Evolutionary conservation across 352 stramenopile species (phyloP), one percentile per base, ranked within the genome.

Genomic region (Blastocystis sp.): DNA sequence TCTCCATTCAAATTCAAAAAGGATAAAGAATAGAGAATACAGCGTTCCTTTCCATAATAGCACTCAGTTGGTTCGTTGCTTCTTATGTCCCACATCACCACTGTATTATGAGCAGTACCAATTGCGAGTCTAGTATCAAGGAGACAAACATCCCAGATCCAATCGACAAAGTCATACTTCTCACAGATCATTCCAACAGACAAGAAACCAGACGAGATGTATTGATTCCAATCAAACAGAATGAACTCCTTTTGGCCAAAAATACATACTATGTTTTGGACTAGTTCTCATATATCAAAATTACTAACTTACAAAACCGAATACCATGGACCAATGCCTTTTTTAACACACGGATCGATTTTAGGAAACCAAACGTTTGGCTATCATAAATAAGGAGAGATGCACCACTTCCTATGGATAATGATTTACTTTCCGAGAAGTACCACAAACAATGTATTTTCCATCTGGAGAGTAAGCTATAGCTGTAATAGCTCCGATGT

Each of bases 101-200:
- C 65, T n/a, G 59, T 87, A 54, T 87, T 87, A 27, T 87, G 77
- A 12, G 77, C 77, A 21, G 77, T 87, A 35, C 77, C 77, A 19
- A 87, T 63, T n/a, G 51, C 39, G 16, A 87, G 24, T 27, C 5
- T 11, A 16, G 39, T 27, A 11, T 51, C 43, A 32, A 78, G 19
- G 43, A 78, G 49, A 42, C 39, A 71, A 21, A 87, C 42, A 43
- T 87, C 77, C 77, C 77, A 87, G 29, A 87, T 87, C 77, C 77
- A 87, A 46, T 87, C 77, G 4, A 78, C 56, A 46, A 87, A 87
- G 24, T 74, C 24, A 32, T 32, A 27, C 2, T 51, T 52, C 29
- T 11, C 11, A 54, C 59, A 87, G 1, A 77, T 24, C 6, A 32
- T 29, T 39, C 12, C 29, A 16, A n/a, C 4, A n/a, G 46, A 32